Evolutionary conservation across 2,329 filamentous ascomycete species (phyloP).

Genomic region (Sarocladium strictum): DNA sequence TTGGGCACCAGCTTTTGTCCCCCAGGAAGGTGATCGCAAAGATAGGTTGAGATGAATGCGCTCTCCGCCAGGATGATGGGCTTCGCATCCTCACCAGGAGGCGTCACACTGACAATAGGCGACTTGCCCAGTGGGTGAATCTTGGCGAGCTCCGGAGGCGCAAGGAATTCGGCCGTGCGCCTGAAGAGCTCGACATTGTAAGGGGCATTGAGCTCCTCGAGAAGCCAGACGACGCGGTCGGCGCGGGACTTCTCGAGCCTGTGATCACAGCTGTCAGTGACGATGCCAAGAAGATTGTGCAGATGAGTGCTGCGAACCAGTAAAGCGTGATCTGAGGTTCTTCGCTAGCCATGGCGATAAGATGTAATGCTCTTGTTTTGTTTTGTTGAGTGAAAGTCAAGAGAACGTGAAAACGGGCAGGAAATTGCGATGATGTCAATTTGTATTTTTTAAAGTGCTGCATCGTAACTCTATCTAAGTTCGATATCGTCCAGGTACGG

Average conservation of each 20-base stretch:
- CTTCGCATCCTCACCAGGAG: constrained; percentile 29
- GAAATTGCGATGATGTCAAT: background rate
- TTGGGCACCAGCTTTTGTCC: constrained; percentile 43
- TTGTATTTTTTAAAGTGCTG: background rate
- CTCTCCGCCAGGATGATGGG: constrained; percentile 72
- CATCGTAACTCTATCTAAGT: background rate
- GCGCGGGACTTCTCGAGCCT: constrained; percentile 82
- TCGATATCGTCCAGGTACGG: background rate
- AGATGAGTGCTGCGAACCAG: constrained; percentile 35
- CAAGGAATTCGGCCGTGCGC: constrained; percentile 58
- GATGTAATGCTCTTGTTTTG: background rate
- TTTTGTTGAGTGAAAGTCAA: background rate
- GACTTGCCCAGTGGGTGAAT: constrained; percentile 85
- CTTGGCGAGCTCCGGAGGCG: constrained; percentile 68
- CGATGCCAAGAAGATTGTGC: background rate
- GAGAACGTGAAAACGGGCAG: background rate
- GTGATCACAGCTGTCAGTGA: constrained; percentile 11
- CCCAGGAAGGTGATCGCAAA: constrained; percentile 57
- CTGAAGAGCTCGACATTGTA: constrained; percentile 80
- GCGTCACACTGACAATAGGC: constrained; percentile 65
- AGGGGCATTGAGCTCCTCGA: constrained; percentile 72
- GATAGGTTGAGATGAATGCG: constrained; percentile 73
- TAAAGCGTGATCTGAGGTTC: constrained; percentile 51
- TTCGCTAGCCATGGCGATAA: constrained; percentile 15
- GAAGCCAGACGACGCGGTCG: constrained; percentile 78